Conservation (phyloP, 2,329 filamentous ascomycete species). For the Sporothrix humicola region DNA sequence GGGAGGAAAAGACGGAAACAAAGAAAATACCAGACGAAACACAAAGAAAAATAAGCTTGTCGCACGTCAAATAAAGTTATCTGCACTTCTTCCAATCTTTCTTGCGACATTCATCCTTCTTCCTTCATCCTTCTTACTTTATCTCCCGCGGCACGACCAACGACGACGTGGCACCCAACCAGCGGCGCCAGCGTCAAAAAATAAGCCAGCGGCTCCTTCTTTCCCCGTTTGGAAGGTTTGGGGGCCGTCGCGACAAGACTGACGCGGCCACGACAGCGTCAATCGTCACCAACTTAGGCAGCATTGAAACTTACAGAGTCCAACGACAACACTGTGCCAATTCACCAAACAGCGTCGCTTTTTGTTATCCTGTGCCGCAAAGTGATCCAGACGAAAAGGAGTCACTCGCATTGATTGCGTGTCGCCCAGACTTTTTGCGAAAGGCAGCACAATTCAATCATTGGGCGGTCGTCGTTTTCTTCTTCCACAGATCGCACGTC, state of each 20-base stretch:
- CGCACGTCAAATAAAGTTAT: not conserved
- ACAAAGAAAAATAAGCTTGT: not conserved
- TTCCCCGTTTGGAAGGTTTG: not conserved
- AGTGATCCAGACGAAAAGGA: not conserved
- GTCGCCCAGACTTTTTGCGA: not conserved
- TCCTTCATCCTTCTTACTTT: not conserved
- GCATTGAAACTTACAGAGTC: not conserved
- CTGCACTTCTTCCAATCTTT: not conserved
- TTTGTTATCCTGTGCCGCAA: not conserved
- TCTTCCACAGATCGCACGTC: not conserved
- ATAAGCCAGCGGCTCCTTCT: not conserved
- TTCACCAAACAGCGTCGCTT: not conserved
- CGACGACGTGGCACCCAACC: not conserved
- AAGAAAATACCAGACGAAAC: not conserved
- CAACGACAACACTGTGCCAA: not conserved
- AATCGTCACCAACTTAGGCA: slow-evolving; percentile 14
- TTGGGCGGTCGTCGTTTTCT: not conserved
- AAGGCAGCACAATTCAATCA: not conserved
- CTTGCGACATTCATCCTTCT: not conserved
- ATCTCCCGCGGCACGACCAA: no score
- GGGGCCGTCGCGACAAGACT: no score
- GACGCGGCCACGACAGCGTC: not conserved
- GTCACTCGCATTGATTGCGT: not conserved
- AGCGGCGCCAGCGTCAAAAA: not conserved
- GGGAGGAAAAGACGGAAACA: not conserved